Base-by-base conservation (phyloP, 208 protist species). In the Wallacemonas sp. region DNA sequence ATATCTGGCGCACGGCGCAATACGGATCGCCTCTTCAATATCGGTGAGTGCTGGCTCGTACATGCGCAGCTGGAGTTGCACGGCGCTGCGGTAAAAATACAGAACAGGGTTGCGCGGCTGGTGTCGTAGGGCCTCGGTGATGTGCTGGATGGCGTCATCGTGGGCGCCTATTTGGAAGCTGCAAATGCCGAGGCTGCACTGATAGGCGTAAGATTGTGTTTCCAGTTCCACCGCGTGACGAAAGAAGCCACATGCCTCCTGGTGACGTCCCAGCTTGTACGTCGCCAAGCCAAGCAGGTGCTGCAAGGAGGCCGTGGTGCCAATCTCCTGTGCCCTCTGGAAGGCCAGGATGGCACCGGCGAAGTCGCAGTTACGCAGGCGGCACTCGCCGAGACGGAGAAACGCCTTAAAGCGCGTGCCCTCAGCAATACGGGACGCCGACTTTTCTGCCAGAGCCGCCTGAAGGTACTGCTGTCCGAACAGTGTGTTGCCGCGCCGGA, bases 11-110 rank as follows among this genome's bases (percentile, higher is more conserved):
- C 67, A 50, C 0, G 83, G 63, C n/a, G 76, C 65, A 6, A 83
- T 38, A 19, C 41, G 21, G 60, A 92, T 87, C 10, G 89, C 86
- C 37, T 85, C 67, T 32, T 91, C 67, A 15, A 95, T 67, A 37
- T 90, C 81, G 21, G 15, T 37, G 17, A 86, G 66, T 8, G 87
- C 83, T 45, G 74, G 79, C n/a, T 67, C 60, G 17, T 83, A 80
- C 27, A 83, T 61, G 24, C 75, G 62, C 0, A 91, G 78, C 46
- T 82, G 60, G 1, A 95, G 58, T 48, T 79, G 62, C n/a, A 83
- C 66, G 55, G 85, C 88, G 30, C 79, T 86, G 37, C 88, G 74
- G 64, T 85, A 95, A 42, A 94, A 94, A 55, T 87, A 82, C 15
- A 91, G 68, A 15, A 74, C 29, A 1, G 76, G 52, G 32, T 83